A percentile compares a stretch with the other conserved stretches of the same genome.
Conservation (phyloP, 306 rosid species). For the Purshia tridentata region DNA sequence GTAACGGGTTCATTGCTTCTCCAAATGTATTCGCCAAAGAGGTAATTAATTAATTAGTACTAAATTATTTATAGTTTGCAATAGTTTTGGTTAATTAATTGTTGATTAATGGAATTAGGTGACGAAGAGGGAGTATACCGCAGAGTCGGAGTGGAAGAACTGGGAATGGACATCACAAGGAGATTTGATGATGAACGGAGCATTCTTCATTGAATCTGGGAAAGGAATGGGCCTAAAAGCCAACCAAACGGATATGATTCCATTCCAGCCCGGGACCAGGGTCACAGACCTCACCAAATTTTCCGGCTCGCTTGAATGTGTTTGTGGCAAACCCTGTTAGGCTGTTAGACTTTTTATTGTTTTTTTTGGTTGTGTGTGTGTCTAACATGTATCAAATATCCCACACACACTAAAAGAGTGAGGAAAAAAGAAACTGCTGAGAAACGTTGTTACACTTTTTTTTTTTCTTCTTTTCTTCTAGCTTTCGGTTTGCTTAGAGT, state of each 20-base stretch:
- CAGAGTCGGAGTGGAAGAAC: slow-evolving; percentile 29
- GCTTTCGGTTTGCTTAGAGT: too few relatives aligned
- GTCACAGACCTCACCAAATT: slow-evolving; percentile 49
- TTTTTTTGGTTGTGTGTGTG: too few relatives aligned
- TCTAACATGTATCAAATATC: too few relatives aligned
- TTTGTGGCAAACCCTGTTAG: slow-evolving; percentile 48
- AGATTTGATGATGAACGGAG: slow-evolving; percentile 68
- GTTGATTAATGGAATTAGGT: slow-evolving; percentile 27
- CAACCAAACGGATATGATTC: slow-evolving; percentile 43
- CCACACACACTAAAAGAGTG: too few relatives aligned
- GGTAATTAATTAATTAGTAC: slow-evolving; percentile 51
- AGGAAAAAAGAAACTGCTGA: too few relatives aligned
- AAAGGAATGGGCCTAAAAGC: slow-evolving; percentile 19
- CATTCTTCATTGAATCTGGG: slow-evolving; percentile 57
- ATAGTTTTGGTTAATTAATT: too few relatives aligned
- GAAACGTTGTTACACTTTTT: too few relatives aligned
- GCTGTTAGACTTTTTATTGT: too few relatives aligned
- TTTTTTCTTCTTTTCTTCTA: too few relatives aligned
- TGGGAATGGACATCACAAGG: slow-evolving; percentile 86
- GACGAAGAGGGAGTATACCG: slow-evolving; percentile 62
- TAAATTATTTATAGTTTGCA: too few relatives aligned
- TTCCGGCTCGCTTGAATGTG: slow-evolving; percentile 49
- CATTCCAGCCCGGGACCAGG: slow-evolving; percentile 47
- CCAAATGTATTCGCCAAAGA: slow-evolving; percentile 38
- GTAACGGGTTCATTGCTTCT: slow-evolving; percentile 70